phyloP scores from a whole-genome alignment of 2,329 filamentous ascomycete species.

The Colletotrichum coccodes region DNA sequence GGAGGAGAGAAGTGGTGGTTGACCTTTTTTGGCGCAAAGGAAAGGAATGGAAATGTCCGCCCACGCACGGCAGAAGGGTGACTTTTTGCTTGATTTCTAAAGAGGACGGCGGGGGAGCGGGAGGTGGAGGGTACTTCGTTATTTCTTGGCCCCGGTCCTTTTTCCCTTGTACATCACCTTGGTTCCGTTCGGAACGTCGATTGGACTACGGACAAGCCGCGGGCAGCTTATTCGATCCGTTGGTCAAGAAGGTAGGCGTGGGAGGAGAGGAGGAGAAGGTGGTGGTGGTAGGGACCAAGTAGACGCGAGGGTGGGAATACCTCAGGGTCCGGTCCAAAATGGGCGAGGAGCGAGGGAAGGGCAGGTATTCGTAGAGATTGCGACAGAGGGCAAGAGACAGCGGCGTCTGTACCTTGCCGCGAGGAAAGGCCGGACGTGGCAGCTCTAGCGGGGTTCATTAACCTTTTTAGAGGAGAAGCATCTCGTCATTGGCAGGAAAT shows the following conservation, averaged over 20 bases:
- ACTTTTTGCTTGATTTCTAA: slow-evolving; percentile 28
- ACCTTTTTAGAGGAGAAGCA: slow-evolving; percentile 30
- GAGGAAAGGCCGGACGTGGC: slow-evolving; percentile 32
- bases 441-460: slow-evolving; percentile 33
- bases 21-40: background rate
- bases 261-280: background rate
- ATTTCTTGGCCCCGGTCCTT: background rate
- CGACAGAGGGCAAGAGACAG: background rate
- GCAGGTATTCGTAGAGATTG: slow-evolving; percentile 8
- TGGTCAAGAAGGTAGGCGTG: background rate
- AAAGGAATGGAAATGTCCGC: slow-evolving; percentile 4
- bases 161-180: background rate
- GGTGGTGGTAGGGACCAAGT: background rate
- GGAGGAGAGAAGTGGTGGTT: background rate
- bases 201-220: background rate
- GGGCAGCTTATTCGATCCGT: slow-evolving; percentile 1
- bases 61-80: slow-evolving; percentile 8
- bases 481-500: slow-evolving; percentile 31
- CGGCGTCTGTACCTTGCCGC: slow-evolving; percentile 11
- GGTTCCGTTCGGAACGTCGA: slow-evolving; percentile 19
- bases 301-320: background rate
- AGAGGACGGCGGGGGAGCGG: slow-evolving; percentile 9
- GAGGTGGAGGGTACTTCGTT: slow-evolving; percentile 29
- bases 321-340: background rate
- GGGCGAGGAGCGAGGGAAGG: background rate